Percentiles rank a stretch among this genome's conserved stretches.
Conservation (phyloP, 2,329 filamentous ascomycete species). For the Xylaria polymorpha region DNA sequence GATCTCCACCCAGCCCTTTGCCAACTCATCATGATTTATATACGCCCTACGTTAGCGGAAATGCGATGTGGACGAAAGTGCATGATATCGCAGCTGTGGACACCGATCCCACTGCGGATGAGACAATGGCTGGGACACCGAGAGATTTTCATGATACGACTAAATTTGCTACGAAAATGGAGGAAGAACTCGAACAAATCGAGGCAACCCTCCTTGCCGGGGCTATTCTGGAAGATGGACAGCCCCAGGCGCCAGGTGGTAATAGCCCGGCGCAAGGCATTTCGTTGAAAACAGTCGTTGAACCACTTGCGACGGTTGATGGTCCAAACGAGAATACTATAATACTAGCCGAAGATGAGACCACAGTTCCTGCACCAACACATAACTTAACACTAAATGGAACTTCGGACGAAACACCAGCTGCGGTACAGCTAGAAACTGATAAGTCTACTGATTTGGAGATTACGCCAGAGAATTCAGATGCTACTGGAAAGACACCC, state of each 20-base stretch:
- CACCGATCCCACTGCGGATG: slow-evolving; percentile 37
- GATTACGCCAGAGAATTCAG: not conserved
- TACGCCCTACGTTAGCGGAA: slow-evolving; percentile 43
- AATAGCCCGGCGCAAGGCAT: slow-evolving; percentile 40
- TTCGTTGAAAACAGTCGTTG: slow-evolving; percentile 30
- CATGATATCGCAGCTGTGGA: slow-evolving; percentile 36
- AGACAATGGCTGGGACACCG: slow-evolving; percentile 41
- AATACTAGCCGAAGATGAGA: slow-evolving; percentile 31
- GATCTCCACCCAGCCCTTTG: slow-evolving; percentile 65
- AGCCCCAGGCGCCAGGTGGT: slow-evolving; percentile 40
- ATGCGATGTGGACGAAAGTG: slow-evolving; percentile 42
- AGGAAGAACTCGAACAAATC: slow-evolving; percentile 43
- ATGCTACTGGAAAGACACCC: slow-evolving; percentile 17
- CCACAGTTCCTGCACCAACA: slow-evolving; percentile 28
- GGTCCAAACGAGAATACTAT: slow-evolving; percentile 32
- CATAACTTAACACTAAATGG: slow-evolving; percentile 24
- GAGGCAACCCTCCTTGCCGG: slow-evolving; percentile 37
- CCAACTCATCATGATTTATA: slow-evolving; percentile 57
- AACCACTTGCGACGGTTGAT: slow-evolving; percentile 29
- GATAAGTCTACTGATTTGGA: slow-evolving; percentile 2
- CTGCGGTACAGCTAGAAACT: slow-evolving; percentile 11
- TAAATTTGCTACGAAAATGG: slow-evolving; percentile 38
- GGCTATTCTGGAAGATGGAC: slow-evolving; percentile 37
- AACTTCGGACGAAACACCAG: slow-evolving; percentile 25
- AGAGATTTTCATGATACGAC: slow-evolving; percentile 36